Evolutionary conservation across 208 protist species (phyloP).

Genomic region (Strigomonas galati): DNA sequence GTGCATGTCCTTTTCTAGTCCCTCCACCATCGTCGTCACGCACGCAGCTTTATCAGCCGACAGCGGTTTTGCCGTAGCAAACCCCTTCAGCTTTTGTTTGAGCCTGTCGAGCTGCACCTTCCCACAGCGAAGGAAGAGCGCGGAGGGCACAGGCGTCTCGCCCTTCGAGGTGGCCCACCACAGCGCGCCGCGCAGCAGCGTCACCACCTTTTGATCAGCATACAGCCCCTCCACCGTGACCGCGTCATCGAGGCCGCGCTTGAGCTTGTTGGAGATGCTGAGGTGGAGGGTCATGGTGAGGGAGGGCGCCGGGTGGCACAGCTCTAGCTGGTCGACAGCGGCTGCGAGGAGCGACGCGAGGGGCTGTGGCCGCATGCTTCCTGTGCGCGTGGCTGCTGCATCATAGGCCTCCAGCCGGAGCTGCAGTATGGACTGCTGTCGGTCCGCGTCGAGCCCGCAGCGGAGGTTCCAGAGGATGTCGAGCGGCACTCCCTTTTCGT

Average conservation of each 20-base stretch:
- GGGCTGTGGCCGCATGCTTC: background rate
- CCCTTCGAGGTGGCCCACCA: conserved; percentile 11
- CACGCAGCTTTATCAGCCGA: too few species aligned
- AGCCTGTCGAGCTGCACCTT: background rate
- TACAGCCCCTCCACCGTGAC: background rate
- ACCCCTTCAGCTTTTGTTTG: background rate
- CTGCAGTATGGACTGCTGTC: conserved; percentile 6
- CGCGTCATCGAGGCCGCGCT: background rate
- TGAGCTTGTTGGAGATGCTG: background rate
- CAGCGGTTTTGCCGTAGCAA: too few species aligned
- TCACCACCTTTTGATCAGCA: conserved; percentile 3
- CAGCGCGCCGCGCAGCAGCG: conserved; percentile 13
- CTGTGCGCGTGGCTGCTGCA: too few species aligned
- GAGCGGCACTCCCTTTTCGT: conserved; percentile 5
- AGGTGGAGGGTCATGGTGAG: background rate
- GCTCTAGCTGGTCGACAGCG: background rate
- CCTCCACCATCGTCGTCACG: background rate
- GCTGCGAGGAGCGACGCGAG: background rate
- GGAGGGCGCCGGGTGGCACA: background rate
- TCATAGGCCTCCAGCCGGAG: background rate
- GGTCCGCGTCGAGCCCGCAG: conserved; percentile 16
- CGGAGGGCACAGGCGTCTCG: conserved; percentile 16
- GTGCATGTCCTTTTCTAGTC: background rate
- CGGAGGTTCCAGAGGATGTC: conserved; percentile 9
- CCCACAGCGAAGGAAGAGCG: conserved; percentile 8